phyloP scores from a whole-genome alignment of 176 grass and related monocot genomes.

The Stipa capillata region DNA sequence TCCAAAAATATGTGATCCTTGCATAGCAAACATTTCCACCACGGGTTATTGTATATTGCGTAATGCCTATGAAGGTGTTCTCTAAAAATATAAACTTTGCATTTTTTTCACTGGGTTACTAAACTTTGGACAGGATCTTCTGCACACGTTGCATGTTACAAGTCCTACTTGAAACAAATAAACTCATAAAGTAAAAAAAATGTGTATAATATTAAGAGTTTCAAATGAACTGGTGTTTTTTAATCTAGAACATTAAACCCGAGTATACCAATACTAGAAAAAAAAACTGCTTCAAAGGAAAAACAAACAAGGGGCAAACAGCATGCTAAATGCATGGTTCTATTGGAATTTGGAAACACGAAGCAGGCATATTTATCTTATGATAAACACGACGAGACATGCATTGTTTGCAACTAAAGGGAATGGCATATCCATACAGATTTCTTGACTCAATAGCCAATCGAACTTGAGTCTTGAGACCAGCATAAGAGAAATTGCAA shows the following conservation, averaged over 20 bases:
- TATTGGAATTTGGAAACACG: not conserved
- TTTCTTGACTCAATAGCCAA: slow-evolving; percentile 78
- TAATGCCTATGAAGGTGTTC: not conserved
- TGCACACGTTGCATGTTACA: not conserved
- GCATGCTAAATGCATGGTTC: not conserved
- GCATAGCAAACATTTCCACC: not conserved
- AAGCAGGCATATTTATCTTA: slow-evolving; percentile 11
- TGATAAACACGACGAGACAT: not conserved
- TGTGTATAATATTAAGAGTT: not conserved
- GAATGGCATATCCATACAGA: slow-evolving; percentile 39
- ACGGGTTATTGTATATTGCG: not conserved
- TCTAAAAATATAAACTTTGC: not conserved
- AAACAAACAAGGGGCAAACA: not conserved
- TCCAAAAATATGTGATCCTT: not conserved
- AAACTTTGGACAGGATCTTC: not conserved
- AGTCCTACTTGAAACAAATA: not conserved
- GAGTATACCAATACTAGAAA: no score
- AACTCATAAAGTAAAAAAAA: not conserved
- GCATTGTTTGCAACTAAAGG: not conserved
- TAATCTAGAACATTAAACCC: no score
- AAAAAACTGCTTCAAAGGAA: no score
- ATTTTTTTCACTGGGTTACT: not conserved
- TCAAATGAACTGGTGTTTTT: not conserved
- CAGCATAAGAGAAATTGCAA: slow-evolving; percentile 99
- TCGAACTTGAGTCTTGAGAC: slow-evolving; percentile 97